Evolutionary conservation across 176 grass and related monocot genomes (phyloP).

Genomic region (Pontederia paniculata): DNA sequence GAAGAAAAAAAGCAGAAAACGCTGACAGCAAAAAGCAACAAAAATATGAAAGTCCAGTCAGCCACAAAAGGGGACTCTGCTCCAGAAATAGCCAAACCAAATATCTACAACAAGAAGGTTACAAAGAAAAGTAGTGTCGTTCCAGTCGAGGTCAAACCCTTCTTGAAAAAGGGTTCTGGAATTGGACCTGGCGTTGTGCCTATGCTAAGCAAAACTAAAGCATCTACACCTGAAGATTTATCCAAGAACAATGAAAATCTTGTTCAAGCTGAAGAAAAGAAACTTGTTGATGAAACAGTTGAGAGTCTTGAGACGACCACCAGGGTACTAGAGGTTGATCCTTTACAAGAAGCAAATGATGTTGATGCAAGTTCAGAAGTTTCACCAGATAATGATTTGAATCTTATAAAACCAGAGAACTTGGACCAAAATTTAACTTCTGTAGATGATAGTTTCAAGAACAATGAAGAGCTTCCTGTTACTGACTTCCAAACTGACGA

Average conservation of each 20-base stretch:
- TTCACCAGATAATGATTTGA: conserved; percentile 63
- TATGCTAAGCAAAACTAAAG: conserved; percentile 46
- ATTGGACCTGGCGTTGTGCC: conserved; percentile 27
- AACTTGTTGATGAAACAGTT: conserved; percentile 26
- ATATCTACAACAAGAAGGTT: conserved; percentile 68
- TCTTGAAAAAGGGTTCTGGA: conserved; percentile 49
- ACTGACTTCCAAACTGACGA: conserved; percentile 60
- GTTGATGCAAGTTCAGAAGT: conserved; percentile 75
- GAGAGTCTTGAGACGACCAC: conserved; percentile 39
- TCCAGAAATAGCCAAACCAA: conserved; percentile 32
- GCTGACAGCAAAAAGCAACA: conserved; percentile 31
- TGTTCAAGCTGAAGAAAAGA: conserved; percentile 61
- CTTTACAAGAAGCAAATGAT: conserved; percentile 87
- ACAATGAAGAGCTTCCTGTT: conserved; percentile 29
- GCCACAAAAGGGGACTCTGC: conserved; percentile 42
- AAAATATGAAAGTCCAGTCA: conserved; percentile 33
- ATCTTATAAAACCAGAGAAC: conserved; percentile 79
- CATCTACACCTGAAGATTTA: conserved; percentile 38
- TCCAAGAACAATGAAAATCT: conserved; percentile 52
- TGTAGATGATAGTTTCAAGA: conserved; percentile 34
- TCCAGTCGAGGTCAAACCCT: conserved; percentile 70
- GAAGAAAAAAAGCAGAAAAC: conserved; percentile 57
- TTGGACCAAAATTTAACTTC: conserved; percentile 35
- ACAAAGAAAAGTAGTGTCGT: conserved; percentile 96
- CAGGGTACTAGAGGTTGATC: conserved; percentile 81